Evolutionary conservation across 1,284 basidiomycete species (phyloP), one percentile per base, ranked within the genome.

Genomic region (Rhizoctonia solani): DNA sequence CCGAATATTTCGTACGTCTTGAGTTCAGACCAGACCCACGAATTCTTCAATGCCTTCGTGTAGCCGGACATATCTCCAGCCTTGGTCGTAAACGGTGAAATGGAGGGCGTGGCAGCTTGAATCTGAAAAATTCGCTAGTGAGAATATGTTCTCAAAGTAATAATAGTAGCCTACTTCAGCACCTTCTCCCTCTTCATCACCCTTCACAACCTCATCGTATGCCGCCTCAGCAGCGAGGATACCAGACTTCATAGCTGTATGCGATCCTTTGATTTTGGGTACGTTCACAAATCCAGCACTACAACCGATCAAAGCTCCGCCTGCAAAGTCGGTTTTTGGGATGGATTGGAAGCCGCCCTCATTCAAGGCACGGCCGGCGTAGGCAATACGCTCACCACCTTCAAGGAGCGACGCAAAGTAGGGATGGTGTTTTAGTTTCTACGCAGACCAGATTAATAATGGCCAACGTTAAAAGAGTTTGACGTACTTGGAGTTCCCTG

Each of bases 171-270:
- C 4, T 34, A 63, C 58, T 47, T 63, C 58, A 8, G 47, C 58
- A 27, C 46, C 72, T 39, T 78, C 77, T 41, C 71, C 68, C 27
- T 72, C 73, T 14, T 72, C 77, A 72, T 50, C 70, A 30, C 67
- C 70, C n/a, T 71, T 67, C 16, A 70, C 68, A 41, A 74, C 68
- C 16, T 85, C 85, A 6, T 88, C 83, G 73, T 84, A 93, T 0
- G 92, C 92, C 0, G 90, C 83, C 77, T 99, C 96, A 1, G 93
- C 97, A 37, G 95, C 96, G 21, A 98, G 82, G 89, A 98, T 98
- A 21, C 96, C 96, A 49, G 90, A 93, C 82, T 98, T 97, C 96
- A 99, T 98, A n/a, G 96, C 95, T 70, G 96, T 98, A 77, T 99
- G 97, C 0, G 95, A 97, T n/a, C 96, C 96, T 78, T 99, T 99